Evolutionary conservation across 306 rosid species (phyloP), one percentile per base, ranked within the genome.

Genomic region (Erythrophleum fordii): DNA sequence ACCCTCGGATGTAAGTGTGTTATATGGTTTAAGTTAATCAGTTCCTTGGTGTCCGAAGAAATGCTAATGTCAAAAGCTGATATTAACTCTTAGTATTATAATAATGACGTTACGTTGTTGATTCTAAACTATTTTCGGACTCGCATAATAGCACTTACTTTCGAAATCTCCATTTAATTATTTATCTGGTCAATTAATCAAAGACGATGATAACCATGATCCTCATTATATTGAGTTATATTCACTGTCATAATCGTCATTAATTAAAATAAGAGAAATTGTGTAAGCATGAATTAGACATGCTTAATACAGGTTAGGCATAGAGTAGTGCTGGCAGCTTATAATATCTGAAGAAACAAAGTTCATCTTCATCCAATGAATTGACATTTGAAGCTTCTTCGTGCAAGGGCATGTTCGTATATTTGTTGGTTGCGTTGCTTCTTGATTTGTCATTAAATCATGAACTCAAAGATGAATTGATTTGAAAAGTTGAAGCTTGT

Each of bases 31-130:
- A 53, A 62, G 76, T 61, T 78, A 78, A 85, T 75, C 28, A 42
- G 56, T 31, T 42, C 7, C 73, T 83, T 87, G 77, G 84, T 73
- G 67, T 87, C 90, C 88, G 80, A 78, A 80, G 81, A 82, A 39
- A 51, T 71, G 69, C 41, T 55, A 72, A 70, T 79, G 84, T 82
- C 69, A 70, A 29, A 64, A 53, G 67, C 11, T 65, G 85, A 78
- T 69, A 75, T 41, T 69, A 76, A 68, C 66, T 68, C 46, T 84
- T 51, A 71, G 37, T 49, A 86, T 84, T 77, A 84, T 78, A 77
- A 75, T 70, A 70, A 62, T 51, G 69, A 49, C 49, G 34, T 78
- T 61, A 72, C 58, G 34, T 60, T 61, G 71, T 75, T 11, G 49
- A 64, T 73, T 48, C 17, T 68, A 35, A 46, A 71, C 44, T 76